A percentile compares a stretch with the other conserved stretches of the same genome.
Conservation (phyloP, 192 early-diverging fungal genomes). For the Backusella macrospora region DNA sequence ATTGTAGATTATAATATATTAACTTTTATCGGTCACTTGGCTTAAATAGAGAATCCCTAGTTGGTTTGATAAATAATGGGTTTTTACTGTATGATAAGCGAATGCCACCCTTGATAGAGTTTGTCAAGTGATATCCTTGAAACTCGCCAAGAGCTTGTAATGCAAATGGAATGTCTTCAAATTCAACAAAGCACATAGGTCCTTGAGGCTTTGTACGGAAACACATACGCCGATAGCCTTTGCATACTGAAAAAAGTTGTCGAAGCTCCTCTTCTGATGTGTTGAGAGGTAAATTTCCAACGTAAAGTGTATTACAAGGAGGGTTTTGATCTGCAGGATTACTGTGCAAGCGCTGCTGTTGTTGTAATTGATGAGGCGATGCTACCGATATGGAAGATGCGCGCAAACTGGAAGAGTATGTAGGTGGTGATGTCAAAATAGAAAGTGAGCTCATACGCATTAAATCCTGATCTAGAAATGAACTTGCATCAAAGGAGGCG, state of each 20-base stretch:
- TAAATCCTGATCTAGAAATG: constrained; percentile 4
- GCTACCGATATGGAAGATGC: not conserved
- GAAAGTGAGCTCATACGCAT: constrained; percentile 16
- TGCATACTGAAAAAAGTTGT: constrained; percentile 72
- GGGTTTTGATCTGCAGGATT: constrained; percentile 92
- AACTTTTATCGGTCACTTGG: not conserved
- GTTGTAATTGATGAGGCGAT: not conserved
- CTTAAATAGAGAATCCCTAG: not conserved
- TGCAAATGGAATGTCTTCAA: constrained; percentile 92
- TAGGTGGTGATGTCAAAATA: not conserved
- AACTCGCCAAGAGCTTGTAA: constrained; percentile 88
- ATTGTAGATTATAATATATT: not conserved
- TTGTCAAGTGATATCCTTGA: constrained; percentile 81
- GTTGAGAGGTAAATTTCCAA: constrained; percentile 91
- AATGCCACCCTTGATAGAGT: constrained; percentile 94
- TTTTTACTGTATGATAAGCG: constrained; percentile 96
- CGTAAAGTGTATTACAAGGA: constrained; percentile 98
- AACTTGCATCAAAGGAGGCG: not conserved
- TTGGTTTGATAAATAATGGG: constrained; percentile 59
- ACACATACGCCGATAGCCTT: constrained; percentile 89
- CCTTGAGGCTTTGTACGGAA: constrained; percentile 89
- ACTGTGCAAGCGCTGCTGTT: constrained; percentile 56
- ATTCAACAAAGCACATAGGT: constrained; percentile 99
- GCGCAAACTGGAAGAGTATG: not conserved
- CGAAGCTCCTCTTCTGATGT: constrained; percentile 89